A percentile compares a stretch with the other conserved stretches of the same genome.
Evolutionary conservation across 2,329 filamentous ascomycete species (phyloP).

Genomic region (Curvularia sp.): DNA sequence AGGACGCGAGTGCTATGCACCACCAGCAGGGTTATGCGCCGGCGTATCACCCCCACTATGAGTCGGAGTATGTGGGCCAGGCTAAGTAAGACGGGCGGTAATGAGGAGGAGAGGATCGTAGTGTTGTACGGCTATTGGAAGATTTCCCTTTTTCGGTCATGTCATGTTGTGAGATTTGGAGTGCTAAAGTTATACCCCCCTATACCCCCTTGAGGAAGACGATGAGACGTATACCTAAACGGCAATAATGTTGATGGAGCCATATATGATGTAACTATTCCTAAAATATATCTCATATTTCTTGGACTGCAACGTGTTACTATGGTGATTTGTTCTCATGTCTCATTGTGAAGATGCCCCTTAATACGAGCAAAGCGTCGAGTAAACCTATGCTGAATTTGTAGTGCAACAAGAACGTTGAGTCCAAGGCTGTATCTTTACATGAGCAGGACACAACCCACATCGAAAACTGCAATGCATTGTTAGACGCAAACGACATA

Average conservation of each 20-base stretch:
- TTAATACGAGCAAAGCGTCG: neutral
- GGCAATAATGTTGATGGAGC: no score
- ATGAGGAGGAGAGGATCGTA: neutral
- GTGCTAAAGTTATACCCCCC: no score
- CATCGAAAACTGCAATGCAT: neutral
- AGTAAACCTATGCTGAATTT: neutral
- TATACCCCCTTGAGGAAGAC: no score
- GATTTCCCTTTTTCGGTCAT: neutral
- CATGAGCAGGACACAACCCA: neutral
- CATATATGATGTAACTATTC: no score
- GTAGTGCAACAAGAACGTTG: neutral
- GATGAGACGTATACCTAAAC: no score
- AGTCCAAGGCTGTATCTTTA: neutral
- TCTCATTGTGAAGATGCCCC: neutral
- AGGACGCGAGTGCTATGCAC: slow-evolving; percentile 12
- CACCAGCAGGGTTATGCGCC: slow-evolving; percentile 1
- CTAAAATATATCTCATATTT: no score
- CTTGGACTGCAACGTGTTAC: no score
- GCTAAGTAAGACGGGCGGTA: neutral
- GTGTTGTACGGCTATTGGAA: neutral
- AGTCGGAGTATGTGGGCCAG: slow-evolving; percentile 17
- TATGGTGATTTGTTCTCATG: neutral
- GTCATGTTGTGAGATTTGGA: no score
- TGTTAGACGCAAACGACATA: slow-evolving; percentile 3
- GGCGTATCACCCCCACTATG: slow-evolving; percentile 14